A percentile compares a stretch with the other conserved stretches of the same genome.
These are phyloP conservation scores for Trichoderma polysporum DNA, from an alignment of 2,329 filamentous ascomycete species.

Conservation along the genomic window DNA sequence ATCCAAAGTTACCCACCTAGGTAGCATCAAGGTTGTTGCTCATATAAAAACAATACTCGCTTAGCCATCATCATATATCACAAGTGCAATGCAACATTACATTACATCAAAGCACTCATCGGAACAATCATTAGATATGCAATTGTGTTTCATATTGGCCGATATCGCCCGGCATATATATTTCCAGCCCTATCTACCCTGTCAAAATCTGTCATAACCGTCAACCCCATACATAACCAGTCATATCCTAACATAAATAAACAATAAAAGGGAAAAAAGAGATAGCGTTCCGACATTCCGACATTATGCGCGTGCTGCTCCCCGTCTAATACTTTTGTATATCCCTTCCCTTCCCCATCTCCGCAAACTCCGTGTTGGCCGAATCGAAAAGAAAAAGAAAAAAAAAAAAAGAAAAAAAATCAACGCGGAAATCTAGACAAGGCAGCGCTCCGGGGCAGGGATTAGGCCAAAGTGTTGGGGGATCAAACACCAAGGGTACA, in stretches of 20 bases:
- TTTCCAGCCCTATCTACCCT: not conserved
- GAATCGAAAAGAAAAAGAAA: not conserved
- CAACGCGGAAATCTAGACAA: not conserved
- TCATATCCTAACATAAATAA: not conserved
- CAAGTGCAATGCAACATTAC: not conserved
- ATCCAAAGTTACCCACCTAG: no score
- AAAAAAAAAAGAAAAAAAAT: not conserved
- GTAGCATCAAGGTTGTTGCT: no score
- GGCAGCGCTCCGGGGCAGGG: not conserved
- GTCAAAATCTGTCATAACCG: not conserved
- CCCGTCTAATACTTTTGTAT: slow-evolving; percentile 1
- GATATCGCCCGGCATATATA: not conserved
- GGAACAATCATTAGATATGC: not conserved
- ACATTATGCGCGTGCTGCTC: slow-evolving; percentile 1
- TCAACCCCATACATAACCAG: not conserved
- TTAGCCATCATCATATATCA: not conserved
- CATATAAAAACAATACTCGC: no score
- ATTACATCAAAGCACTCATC: not conserved
- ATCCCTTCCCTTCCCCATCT: not conserved
- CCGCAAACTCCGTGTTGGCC: slow-evolving; percentile 18
- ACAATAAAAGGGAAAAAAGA: not conserved
- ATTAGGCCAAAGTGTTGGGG: not conserved
- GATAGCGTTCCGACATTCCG: slow-evolving; percentile 7
- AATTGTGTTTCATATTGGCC: slow-evolving; percentile 3
- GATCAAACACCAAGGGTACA: not conserved